Evolutionary conservation across 1,284 basidiomycete species (phyloP).

Genomic region (Ceratorhiza oryzae-sativae): DNA sequence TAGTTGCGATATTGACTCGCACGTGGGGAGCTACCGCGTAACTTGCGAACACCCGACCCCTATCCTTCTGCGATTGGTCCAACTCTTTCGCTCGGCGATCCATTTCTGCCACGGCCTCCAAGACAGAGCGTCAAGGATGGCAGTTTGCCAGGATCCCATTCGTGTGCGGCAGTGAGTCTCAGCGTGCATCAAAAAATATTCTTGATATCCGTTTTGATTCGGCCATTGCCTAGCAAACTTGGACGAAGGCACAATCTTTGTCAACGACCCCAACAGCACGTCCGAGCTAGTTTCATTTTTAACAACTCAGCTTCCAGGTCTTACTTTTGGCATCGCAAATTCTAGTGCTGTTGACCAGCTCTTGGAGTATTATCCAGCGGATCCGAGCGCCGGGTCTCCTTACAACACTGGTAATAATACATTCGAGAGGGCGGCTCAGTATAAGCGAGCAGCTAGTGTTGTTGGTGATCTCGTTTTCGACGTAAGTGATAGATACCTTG

Average conservation of each 20-base stretch:
- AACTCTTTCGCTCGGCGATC: constrained; percentile 16
- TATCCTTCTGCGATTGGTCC: constrained; percentile 27
- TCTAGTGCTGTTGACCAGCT: constrained; percentile 13
- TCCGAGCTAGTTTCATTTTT: constrained; percentile 14
- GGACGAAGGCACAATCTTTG: constrained; percentile 45
- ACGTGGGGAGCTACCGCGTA: constrained; percentile 17
- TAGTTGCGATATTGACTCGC: constrained; percentile 6
- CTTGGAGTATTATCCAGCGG: constrained; percentile 27
- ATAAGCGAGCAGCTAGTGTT: constrained; percentile 36
- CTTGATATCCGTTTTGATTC: too few species aligned
- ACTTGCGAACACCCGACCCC: constrained; percentile 16
- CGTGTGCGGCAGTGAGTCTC: constrained; percentile 48
- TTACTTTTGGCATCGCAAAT: constrained; percentile 25
- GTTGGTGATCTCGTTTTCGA: constrained; percentile 34
- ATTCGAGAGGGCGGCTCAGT: constrained; percentile 32
- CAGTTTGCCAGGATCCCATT: constrained; percentile 50
- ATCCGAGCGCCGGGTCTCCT: constrained; percentile 35
- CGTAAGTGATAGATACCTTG: not conserved
- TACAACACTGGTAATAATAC: constrained; percentile 36
- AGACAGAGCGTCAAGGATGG: constrained; percentile 42
- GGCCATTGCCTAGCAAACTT: constrained; percentile 6
- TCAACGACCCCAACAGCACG: constrained; percentile 8
- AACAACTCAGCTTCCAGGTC: constrained; percentile 23
- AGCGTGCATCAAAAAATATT: not conserved
- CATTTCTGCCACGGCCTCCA: constrained; percentile 15